These are phyloP conservation scores for Trifolium repens DNA, from an alignment of 306 rosid species.

Conservation along the genomic window DNA sequence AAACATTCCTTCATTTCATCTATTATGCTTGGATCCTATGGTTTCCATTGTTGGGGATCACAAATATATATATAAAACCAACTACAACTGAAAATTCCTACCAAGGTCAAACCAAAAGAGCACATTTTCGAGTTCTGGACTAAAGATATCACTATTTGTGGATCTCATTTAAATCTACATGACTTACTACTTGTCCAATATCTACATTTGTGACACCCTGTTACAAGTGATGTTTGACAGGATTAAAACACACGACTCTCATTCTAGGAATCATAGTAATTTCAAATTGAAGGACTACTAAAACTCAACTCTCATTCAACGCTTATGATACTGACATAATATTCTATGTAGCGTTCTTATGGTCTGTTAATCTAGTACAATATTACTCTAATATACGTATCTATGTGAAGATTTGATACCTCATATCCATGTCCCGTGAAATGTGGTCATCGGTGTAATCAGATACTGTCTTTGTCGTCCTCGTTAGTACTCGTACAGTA, in stretches of 20 bases:
- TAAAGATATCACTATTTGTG: background rate
- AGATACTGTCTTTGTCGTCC: background rate
- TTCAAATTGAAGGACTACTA: background rate
- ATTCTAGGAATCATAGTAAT: background rate
- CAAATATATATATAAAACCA: background rate
- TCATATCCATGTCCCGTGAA: background rate
- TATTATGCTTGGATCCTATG: background rate
- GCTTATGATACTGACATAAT: background rate
- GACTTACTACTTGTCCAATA: background rate
- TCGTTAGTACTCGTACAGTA: background rate
- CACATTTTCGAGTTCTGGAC: background rate
- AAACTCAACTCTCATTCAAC: no score
- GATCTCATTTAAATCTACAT: background rate
- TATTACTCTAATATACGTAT: background rate
- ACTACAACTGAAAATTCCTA: background rate
- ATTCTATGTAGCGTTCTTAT: background rate
- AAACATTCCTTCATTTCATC: conserved; percentile 4
- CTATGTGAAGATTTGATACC: background rate
- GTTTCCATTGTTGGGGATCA: background rate
- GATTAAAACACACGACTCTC: background rate
- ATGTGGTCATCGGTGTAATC: background rate
- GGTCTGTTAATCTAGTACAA: background rate
- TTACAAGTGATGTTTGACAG: background rate
- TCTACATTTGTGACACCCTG: background rate
- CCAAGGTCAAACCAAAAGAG: background rate